Conservation (phyloP, 2,329 filamentous ascomycete species). For the Aspergillus terreus region DNA sequence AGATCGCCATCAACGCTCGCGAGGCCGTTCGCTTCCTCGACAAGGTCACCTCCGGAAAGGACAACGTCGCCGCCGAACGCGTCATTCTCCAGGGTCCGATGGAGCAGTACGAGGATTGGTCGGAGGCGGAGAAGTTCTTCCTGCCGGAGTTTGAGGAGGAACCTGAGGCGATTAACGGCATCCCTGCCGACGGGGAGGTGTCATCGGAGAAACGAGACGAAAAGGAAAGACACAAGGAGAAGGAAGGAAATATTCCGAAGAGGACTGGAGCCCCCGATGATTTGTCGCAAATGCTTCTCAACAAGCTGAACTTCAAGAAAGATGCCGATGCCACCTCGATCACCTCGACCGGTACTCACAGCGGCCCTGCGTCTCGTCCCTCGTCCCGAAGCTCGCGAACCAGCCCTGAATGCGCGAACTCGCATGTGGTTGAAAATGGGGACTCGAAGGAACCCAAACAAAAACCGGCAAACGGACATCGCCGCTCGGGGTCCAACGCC, state of each 20-base stretch:
- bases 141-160: constrained; percentile 43
- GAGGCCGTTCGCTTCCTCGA: constrained; percentile 52
- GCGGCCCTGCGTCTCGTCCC: constrained; percentile 40
- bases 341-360: constrained; percentile 40
- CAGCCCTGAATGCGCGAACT: constrained; percentile 39
- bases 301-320: constrained; percentile 46
- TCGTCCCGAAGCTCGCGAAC: constrained; percentile 45
- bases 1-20: constrained; percentile 48
- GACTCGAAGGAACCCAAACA: constrained; percentile 18
- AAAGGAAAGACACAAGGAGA: constrained; percentile 16
- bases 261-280: constrained; percentile 31
- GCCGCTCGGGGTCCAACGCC: constrained; percentile 30
- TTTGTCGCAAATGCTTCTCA: constrained; percentile 46
- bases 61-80: constrained; percentile 39
- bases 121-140: constrained; percentile 44
- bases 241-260: constrained; percentile 16
- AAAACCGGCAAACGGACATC: constrained; percentile 24
- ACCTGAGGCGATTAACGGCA: constrained; percentile 21
- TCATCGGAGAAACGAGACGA: constrained; percentile 16
- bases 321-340: constrained; percentile 37
- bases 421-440: constrained; percentile 23
- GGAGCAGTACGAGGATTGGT: constrained; percentile 47
- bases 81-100: constrained; percentile 47
- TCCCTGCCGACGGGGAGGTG: constrained; percentile 14
- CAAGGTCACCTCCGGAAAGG: constrained; percentile 46